These are phyloP conservation scores for Globisporangium camurandrum DNA, from an alignment of 352 stramenopile genomes.

Conservation along the genomic window DNA sequence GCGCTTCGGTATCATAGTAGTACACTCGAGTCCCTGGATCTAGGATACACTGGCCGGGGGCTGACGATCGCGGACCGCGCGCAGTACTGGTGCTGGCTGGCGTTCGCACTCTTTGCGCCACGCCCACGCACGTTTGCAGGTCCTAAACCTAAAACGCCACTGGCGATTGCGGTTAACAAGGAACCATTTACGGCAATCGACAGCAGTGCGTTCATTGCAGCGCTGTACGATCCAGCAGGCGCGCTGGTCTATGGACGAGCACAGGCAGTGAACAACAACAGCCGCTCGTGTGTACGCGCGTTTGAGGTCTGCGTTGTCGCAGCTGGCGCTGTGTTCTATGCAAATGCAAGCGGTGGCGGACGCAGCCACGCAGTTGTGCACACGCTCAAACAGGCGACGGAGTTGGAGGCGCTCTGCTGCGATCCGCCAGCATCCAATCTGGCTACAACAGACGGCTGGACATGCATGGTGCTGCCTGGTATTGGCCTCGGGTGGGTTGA, in stretches of 20 bases:
- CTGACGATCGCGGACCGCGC: neutral
- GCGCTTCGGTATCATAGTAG: conserved; percentile 4
- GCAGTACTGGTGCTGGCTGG: neutral
- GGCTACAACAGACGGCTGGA: neutral
- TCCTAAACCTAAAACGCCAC: neutral
- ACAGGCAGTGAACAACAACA: too few species aligned
- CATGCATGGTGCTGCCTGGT: neutral
- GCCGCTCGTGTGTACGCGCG: too few species aligned
- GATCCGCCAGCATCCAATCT: neutral
- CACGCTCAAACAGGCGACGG: neutral
- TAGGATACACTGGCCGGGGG: neutral
- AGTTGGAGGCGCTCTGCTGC: neutral
- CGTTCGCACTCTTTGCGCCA: neutral
- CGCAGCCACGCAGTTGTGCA: neutral
- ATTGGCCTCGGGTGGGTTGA: neutral
- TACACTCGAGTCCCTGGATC: neutral
- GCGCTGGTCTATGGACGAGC: neutral
- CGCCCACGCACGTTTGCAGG: neutral
- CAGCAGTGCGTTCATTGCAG: neutral
- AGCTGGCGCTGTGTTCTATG: neutral
- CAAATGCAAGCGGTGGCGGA: neutral
- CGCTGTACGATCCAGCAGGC: neutral
- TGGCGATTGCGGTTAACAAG: neutral
- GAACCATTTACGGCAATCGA: neutral
- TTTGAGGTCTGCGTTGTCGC: neutral